Evolutionary conservation across 192 early-diverging fungal species (phyloP).

Genomic region (Allomyces javanicus): DNA sequence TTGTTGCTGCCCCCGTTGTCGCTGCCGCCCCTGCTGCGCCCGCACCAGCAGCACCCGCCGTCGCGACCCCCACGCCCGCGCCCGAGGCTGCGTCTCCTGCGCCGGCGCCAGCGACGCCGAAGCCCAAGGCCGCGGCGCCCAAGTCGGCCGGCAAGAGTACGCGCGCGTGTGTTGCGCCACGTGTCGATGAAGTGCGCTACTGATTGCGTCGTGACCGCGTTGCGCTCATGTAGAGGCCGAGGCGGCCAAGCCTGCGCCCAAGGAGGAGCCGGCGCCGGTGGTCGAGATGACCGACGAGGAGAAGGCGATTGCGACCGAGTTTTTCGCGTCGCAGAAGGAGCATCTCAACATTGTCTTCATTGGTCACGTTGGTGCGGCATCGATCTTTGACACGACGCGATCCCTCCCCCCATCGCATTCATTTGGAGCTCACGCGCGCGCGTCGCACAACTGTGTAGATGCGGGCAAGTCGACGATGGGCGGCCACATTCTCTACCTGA

Average conservation of each 20-base stretch:
- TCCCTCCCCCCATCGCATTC: background rate
- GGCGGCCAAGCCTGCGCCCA: slow-evolving; percentile 2
- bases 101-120: slow-evolving; percentile 10
- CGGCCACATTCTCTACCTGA: slow-evolving; percentile 82
- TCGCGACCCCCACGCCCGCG: slow-evolving; percentile 8
- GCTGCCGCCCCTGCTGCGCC: slow-evolving; percentile 2
- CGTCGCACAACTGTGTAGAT: slow-evolving; percentile 15
- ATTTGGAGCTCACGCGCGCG: background rate
- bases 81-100: slow-evolving; percentile 6
- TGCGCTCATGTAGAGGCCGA: slow-evolving; percentile 1
- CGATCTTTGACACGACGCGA: background rate
- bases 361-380: slow-evolving; percentile 78
- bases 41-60: slow-evolving; percentile 11
- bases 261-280: background rate
- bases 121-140: slow-evolving; percentile 9
- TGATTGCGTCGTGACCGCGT: no score
- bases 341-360: slow-evolving; percentile 96
- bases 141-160: slow-evolving; percentile 12
- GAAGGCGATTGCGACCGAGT: slow-evolving; percentile 29
- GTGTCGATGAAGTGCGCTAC: no score
- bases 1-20: slow-evolving; percentile 4
- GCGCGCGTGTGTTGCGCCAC: slow-evolving; percentile 1
- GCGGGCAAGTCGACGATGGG: slow-evolving; percentile 97
- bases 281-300: slow-evolving; percentile 24
- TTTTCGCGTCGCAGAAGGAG: slow-evolving; percentile 66